A percentile compares a stretch with the other conserved stretches of the same genome.
phyloP scores from a whole-genome alignment of 2,329 filamentous ascomycete genomes.

The Pezicula carpinea region DNA sequence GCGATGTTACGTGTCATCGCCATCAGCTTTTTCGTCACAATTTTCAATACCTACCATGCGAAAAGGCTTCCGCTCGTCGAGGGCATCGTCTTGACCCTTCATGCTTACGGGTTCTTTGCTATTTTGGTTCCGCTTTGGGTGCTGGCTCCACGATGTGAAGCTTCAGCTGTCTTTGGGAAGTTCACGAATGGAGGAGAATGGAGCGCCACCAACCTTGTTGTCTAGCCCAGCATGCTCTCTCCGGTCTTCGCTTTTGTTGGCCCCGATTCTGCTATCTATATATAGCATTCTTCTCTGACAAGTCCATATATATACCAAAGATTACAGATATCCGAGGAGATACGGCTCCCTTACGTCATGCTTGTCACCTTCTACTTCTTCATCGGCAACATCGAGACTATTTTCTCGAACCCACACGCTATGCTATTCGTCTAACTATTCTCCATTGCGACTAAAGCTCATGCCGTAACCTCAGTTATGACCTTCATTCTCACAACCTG shows the following conservation, averaged over 20 bases:
- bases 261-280: constrained; percentile 19
- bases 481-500: constrained; percentile 33
- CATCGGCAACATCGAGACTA: constrained; percentile 29
- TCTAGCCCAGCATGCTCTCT: too few species aligned
- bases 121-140: too few species aligned
- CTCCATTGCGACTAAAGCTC: constrained; percentile 35
- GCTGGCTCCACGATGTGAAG: too few species aligned
- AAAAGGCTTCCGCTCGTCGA: too few species aligned
- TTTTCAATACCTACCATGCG: too few species aligned
- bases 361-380: constrained; percentile 31
- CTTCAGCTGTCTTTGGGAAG: constrained; percentile 6
- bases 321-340: constrained; percentile 39
- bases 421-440: constrained; percentile 49
- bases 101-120: too few species aligned
- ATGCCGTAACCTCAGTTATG: constrained; percentile 41
- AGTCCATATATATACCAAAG: neutral
- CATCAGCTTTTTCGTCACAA: too few species aligned
- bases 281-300: neutral
- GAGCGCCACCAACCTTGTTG: too few species aligned
- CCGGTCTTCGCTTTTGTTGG: constrained; percentile 1
- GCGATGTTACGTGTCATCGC: constrained; percentile 36
- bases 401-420: constrained; percentile 35
- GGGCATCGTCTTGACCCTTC: too few species aligned
- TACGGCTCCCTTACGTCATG: constrained; percentile 40
- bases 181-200: constrained; percentile 6